phyloP scores from a whole-genome alignment of 2,329 filamentous ascomycete genomes.

The Periconia sp. region DNA sequence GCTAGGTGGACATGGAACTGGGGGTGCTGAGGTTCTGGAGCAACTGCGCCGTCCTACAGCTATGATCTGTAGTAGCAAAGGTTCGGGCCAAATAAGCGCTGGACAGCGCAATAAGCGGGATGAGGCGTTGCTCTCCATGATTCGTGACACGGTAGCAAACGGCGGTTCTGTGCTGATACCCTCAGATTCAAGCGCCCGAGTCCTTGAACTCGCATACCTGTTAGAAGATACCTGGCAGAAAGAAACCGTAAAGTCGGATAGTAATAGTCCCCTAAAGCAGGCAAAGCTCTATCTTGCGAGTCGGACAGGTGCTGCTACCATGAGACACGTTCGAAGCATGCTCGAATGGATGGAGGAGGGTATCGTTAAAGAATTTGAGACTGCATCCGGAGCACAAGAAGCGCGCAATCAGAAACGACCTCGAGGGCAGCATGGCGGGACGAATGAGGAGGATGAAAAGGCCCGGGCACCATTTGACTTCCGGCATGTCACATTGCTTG shows the following conservation, averaged over 20 bases:
- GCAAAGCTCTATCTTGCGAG: conserved; percentile 80
- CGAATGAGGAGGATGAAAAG: conserved; percentile 53
- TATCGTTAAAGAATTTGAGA: conserved; percentile 90
- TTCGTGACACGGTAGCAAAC: conserved; percentile 76
- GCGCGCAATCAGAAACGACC: conserved; percentile 35
- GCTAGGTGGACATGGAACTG: conserved; percentile 80
- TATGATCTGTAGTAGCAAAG: conserved; percentile 87
- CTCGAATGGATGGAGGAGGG: conserved; percentile 99
- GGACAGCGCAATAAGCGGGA: conserved; percentile 82
- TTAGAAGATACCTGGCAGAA: conserved; percentile 85
- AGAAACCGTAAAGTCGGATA: conserved; percentile 30
- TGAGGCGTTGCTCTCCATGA: conserved; percentile 81
- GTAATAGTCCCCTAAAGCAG: conserved; percentile 55
- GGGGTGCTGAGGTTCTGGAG: conserved; percentile 90
- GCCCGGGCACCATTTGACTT: conserved; percentile 84
- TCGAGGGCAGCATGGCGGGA: conserved; percentile 46
- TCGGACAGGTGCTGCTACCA: conserved; percentile 83
- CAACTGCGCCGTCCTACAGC: conserved; percentile 92
- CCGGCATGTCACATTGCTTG: conserved; percentile 80
- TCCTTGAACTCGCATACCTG: conserved; percentile 89
- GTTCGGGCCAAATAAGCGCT: conserved; percentile 72
- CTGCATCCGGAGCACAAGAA: conserved; percentile 53
- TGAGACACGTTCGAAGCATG: conserved; percentile 92
- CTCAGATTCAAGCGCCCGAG: conserved; percentile 92
- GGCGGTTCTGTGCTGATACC: conserved; percentile 93